Percentiles rank a stretch among this genome's conserved stretches.
Evolutionary conservation across 805 yeast species (phyloP).

Genomic region (Schwanniomyces occidentalis): DNA sequence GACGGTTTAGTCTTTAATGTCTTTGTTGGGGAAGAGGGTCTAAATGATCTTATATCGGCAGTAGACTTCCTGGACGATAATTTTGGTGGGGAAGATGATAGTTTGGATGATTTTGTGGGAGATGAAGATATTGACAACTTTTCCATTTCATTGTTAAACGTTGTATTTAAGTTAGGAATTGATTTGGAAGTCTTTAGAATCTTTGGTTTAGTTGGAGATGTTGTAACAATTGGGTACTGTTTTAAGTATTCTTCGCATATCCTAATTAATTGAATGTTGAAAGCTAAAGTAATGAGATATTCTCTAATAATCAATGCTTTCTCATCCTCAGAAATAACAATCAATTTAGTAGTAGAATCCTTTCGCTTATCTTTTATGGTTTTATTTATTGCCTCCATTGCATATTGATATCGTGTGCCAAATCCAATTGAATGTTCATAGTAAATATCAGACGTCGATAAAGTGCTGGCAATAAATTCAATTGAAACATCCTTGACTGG

Average conservation of each 20-base stretch:
- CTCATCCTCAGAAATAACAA: slow-evolving; percentile 31
- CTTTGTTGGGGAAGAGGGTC: slow-evolving; percentile 13
- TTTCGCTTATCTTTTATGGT: slow-evolving; percentile 8
- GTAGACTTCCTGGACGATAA: slow-evolving; percentile 14
- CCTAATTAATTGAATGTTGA: slow-evolving; percentile 64
- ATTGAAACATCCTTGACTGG: slow-evolving; percentile 17
- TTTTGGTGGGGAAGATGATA: slow-evolving; percentile 7
- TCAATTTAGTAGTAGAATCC: not conserved
- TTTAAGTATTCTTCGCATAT: slow-evolving; percentile 46
- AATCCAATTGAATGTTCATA: slow-evolving; percentile 52
- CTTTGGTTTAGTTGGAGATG: not conserved
- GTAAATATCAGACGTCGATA: slow-evolving; percentile 54
- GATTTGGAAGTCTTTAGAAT: slow-evolving; percentile 2
- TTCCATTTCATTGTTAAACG: not conserved
- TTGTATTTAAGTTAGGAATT: slow-evolving; percentile 1
- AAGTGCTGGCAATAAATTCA: slow-evolving; percentile 18
- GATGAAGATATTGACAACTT: slow-evolving; percentile 3
- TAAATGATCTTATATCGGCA: slow-evolving; percentile 6
- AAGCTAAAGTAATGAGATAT: slow-evolving; percentile 54
- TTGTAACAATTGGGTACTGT: slow-evolving; percentile 8
- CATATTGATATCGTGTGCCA: slow-evolving; percentile 37
- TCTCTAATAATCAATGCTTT: slow-evolving; percentile 42
- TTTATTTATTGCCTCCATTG: slow-evolving; percentile 26
- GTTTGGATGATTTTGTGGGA: slow-evolving; percentile 7
- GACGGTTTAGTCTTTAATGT: slow-evolving; percentile 21